Evolutionary conservation across 164 flowering plant species (phyloP).

Genomic region (Aristolochia contorta): DNA sequence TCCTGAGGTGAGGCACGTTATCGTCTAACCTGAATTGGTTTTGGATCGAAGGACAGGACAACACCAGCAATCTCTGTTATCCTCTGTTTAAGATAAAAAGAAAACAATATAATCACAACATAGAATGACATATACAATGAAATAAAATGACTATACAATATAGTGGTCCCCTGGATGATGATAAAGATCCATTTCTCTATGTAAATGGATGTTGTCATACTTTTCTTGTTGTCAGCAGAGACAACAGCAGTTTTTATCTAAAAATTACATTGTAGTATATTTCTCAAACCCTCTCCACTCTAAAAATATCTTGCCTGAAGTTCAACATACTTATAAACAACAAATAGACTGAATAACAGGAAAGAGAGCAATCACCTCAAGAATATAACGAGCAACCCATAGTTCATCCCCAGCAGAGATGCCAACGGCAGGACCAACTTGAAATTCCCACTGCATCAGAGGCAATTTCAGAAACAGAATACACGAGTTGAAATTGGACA

Average conservation of each 20-base stretch:
- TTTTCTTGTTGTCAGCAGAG: too few relatives aligned
- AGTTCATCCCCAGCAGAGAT: constrained; percentile 29
- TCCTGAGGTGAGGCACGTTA: too few relatives aligned
- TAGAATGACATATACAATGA: background rate
- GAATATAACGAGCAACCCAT: constrained; percentile 28
- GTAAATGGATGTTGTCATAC: too few relatives aligned
- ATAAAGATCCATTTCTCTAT: too few relatives aligned
- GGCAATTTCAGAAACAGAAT: background rate
- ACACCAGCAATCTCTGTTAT: constrained; percentile 38
- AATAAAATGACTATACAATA: too few relatives aligned
- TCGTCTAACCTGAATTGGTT: constrained; percentile 23
- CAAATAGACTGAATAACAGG: background rate
- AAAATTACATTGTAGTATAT: too few relatives aligned
- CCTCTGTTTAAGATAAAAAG: constrained; percentile 11
- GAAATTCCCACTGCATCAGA: constrained; percentile 25
- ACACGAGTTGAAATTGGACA: background rate
- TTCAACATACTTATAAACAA: background rate
- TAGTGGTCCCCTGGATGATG: too few relatives aligned
- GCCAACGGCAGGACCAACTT: constrained; percentile 27
- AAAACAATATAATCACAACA: background rate
- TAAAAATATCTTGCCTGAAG: too few relatives aligned
- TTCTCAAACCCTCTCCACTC: background rate
- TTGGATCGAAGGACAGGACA: constrained; percentile 31
- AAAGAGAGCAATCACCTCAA: constrained; percentile 15
- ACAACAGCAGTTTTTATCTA: too few relatives aligned